These are phyloP conservation scores for Rhynchosporium secalis DNA, from an alignment of 2,329 filamentous ascomycete species.

Conservation along the genomic window DNA sequence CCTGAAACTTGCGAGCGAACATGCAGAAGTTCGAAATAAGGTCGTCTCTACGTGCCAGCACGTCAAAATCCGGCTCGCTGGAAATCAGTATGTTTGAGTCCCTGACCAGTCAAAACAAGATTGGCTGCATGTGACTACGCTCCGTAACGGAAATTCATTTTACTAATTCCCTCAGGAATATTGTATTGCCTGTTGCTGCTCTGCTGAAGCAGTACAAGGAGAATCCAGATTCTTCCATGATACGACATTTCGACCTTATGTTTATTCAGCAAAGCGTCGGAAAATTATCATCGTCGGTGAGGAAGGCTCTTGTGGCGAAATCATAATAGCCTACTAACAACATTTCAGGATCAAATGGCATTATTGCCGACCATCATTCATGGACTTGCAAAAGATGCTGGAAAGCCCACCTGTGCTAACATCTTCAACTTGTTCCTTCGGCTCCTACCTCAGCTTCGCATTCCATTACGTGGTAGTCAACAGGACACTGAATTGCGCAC, in stretches of 20 bases:
- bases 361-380: conserved; percentile 70
- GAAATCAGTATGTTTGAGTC: conserved; percentile 38
- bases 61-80: conserved; percentile 57
- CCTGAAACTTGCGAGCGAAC: conserved; percentile 81
- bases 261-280: conserved; percentile 85
- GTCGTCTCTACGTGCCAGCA: conserved; percentile 72
- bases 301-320: conserved; percentile 35
- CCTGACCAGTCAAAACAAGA: not conserved
- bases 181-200: conserved; percentile 80
- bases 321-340: conserved; percentile 16
- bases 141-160: not conserved
- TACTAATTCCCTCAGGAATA: conserved; percentile 40
- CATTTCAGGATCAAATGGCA: conserved; percentile 62
- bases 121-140: not conserved
- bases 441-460: conserved; percentile 66
- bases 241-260: conserved; percentile 84
- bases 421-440: conserved; percentile 84
- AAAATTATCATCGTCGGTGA: conserved; percentile 52
- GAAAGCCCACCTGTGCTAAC: conserved; percentile 56
- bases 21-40: conserved; percentile 78
- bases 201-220: conserved; percentile 90
- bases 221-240: conserved; percentile 63
- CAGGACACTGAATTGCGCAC: conserved; percentile 71
- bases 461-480: conserved; percentile 75
- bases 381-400: conserved; percentile 62